Evolutionary conservation across 352 stramenopile genomes (phyloP).

Genomic region (Pythium monospermum): DNA sequence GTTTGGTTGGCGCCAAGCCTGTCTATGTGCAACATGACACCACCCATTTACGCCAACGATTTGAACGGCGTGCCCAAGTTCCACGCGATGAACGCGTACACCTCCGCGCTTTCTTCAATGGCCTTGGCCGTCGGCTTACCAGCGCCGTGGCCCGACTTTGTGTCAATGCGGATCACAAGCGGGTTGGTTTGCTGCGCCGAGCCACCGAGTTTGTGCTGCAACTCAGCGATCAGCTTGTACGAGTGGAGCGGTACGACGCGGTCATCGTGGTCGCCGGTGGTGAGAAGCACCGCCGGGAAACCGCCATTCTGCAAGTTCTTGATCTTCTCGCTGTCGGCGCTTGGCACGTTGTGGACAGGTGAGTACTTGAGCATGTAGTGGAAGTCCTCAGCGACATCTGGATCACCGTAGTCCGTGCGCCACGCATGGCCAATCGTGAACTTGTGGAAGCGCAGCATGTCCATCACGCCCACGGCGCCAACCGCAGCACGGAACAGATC

Average conservation of each 20-base stretch:
- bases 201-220: constrained; percentile 73
- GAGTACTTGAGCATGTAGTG: constrained; percentile 85
- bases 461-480: constrained; percentile 91
- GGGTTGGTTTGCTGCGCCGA: constrained; percentile 69
- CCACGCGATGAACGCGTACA: constrained; percentile 86
- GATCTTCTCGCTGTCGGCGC: constrained; percentile 40
- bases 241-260: constrained; percentile 88
- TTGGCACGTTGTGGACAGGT: constrained; percentile 85
- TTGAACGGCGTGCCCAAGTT: constrained; percentile 46
- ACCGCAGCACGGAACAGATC: constrained; percentile 92
- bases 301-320: constrained; percentile 46
- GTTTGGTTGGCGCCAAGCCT: not conserved
- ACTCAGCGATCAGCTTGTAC: constrained; percentile 87
- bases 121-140: constrained; percentile 87
- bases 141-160: constrained; percentile 83
- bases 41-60: constrained; percentile 7
- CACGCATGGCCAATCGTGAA: constrained; percentile 92
- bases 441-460: constrained; percentile 96
- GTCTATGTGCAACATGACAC: constrained; percentile 1
- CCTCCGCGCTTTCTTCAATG: constrained; percentile 81
- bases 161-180: constrained; percentile 87
- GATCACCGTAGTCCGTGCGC: constrained; percentile 85
- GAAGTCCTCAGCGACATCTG: constrained; percentile 75
- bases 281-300: constrained; percentile 81
- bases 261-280: constrained; percentile 89